Evolutionary conservation across 371 early-diverging fungal species (phyloP).

Genomic region (Rhizomucor miehei): DNA sequence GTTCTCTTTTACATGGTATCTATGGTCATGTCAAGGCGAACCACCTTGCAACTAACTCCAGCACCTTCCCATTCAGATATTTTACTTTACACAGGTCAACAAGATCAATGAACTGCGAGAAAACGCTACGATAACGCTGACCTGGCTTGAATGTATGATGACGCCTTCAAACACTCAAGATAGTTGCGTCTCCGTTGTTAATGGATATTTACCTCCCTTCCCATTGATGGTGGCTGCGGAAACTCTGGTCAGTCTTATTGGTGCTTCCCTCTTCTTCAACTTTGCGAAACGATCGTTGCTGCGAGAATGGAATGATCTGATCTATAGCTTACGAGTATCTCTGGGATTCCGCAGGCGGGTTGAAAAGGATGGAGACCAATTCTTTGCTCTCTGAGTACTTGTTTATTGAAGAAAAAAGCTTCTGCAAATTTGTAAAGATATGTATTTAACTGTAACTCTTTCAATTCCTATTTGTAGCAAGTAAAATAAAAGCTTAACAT

Average conservation of each 20-base stretch:
- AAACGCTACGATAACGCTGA: constrained; percentile 16
- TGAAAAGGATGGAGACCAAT: constrained; percentile 53
- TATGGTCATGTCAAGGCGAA: too few relatives aligned
- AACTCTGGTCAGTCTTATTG: constrained; percentile 49
- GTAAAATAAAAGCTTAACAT: too few relatives aligned
- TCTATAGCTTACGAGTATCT: constrained; percentile 36
- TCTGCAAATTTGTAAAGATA: too few relatives aligned
- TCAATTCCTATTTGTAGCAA: too few relatives aligned
- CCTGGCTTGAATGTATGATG: constrained; percentile 56
- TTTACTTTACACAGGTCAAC: constrained; percentile 53
- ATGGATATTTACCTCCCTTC: constrained; percentile 47
- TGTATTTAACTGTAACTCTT: too few relatives aligned
- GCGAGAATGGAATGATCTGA: constrained; percentile 54
- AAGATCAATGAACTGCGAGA: constrained; percentile 26
- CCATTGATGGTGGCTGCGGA: constrained; percentile 57
- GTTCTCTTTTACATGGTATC: constrained; percentile 12
- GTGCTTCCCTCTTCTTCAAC: constrained; percentile 51
- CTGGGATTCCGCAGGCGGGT: constrained; percentile 25
- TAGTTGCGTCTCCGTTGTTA: constrained; percentile 25
- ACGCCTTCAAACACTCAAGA: constrained; percentile 37
- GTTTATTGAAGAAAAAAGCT: background rate
- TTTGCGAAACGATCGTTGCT: constrained; percentile 57
- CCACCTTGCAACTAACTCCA: too few relatives aligned
- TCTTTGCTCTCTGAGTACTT: constrained; percentile 43
- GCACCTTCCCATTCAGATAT: constrained; percentile 30